A percentile compares a stretch with the other conserved stretches of the same genome.
Conservation (phyloP, 495 filamentous ascomycete genomes). For the Gamarada debralockiae region DNA sequence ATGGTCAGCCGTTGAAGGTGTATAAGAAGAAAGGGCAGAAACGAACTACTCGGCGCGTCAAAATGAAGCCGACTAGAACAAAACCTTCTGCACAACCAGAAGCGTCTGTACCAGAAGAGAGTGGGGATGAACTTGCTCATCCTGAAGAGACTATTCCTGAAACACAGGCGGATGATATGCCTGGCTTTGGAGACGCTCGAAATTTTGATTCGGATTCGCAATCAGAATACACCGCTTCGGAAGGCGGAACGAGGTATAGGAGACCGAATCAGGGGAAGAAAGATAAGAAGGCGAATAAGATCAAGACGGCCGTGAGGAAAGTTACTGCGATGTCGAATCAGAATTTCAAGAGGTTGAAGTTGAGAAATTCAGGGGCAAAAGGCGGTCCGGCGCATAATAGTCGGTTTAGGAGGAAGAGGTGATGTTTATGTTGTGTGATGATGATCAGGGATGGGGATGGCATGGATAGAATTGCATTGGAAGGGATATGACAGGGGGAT, state of each 20-base stretch:
- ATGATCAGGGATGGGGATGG: too few relatives aligned
- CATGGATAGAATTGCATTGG: not conserved
- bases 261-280: slow-evolving; percentile 30
- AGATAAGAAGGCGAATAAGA: slow-evolving; percentile 31
- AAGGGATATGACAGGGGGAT: too few relatives aligned
- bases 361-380: slow-evolving; percentile 57
- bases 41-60: slow-evolving; percentile 73
- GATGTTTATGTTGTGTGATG: slow-evolving; percentile 1
- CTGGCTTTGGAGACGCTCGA: slow-evolving; percentile 26
- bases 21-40: slow-evolving; percentile 96
- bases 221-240: slow-evolving; percentile 26
- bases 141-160: slow-evolving; percentile 35
- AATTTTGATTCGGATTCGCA: slow-evolving; percentile 33
- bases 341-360: slow-evolving; percentile 81
- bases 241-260: slow-evolving; percentile 25
- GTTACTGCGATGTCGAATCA: slow-evolving; percentile 71
- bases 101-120: too few relatives aligned
- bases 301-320: slow-evolving; percentile 57
- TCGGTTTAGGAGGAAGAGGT: slow-evolving; percentile 44
- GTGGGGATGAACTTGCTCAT: slow-evolving; percentile 25
- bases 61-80: slow-evolving; percentile 52
- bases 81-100: slow-evolving; percentile 31
- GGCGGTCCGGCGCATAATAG: slow-evolving; percentile 44
- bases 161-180: slow-evolving; percentile 34
- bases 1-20: slow-evolving; percentile 49